These are phyloP conservation scores for Paecilomyces sp. DNA, from an alignment of 2,329 filamentous ascomycete genomes.

Conservation along the genomic window DNA sequence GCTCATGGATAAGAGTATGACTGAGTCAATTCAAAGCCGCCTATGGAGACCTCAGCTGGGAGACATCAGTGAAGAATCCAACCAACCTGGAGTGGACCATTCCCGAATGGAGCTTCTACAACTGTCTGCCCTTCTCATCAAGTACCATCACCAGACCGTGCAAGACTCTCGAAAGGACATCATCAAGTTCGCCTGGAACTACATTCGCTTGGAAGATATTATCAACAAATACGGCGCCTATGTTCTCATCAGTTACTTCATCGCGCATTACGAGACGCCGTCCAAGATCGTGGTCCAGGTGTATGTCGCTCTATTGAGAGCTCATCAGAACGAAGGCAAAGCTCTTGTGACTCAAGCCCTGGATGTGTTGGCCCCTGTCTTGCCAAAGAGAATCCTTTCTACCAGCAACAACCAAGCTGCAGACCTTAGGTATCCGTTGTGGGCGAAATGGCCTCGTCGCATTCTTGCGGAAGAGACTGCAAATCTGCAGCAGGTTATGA, in stretches of 20 bases:
- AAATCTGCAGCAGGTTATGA: conserved; percentile 91
- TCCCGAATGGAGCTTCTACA: conserved; percentile 94
- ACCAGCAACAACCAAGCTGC: conserved; percentile 48
- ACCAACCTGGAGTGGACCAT: conserved; percentile 84
- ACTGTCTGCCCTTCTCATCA: conserved; percentile 87
- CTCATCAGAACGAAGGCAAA: conserved; percentile 91
- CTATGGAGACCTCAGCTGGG: conserved; percentile 87
- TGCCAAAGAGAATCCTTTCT: conserved; percentile 69
- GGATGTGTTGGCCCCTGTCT: conserved; percentile 87
- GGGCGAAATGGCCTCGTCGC: conserved; percentile 83
- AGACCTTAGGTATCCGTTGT: conserved; percentile 69
- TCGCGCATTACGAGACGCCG: conserved; percentile 92
- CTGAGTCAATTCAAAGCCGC: conserved; percentile 83
- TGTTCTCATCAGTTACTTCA: conserved; percentile 95
- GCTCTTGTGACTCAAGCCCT: conserved; percentile 88
- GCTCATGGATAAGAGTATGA: conserved; percentile 78
- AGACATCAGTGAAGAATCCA: conserved; percentile 74
- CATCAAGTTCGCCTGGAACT: conserved; percentile 98
- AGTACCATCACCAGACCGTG: conserved; percentile 82
- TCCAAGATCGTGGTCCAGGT: conserved; percentile 94
- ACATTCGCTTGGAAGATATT: conserved; percentile 94
- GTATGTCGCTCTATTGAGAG: conserved; percentile 82
- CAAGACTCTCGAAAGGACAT: conserved; percentile 94
- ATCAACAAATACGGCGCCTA: conserved; percentile 99
- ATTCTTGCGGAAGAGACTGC: conserved; percentile 91